Base-by-base conservation (phyloP, 2,329 filamentous ascomycete species). In the Metarhizium humberi region DNA sequence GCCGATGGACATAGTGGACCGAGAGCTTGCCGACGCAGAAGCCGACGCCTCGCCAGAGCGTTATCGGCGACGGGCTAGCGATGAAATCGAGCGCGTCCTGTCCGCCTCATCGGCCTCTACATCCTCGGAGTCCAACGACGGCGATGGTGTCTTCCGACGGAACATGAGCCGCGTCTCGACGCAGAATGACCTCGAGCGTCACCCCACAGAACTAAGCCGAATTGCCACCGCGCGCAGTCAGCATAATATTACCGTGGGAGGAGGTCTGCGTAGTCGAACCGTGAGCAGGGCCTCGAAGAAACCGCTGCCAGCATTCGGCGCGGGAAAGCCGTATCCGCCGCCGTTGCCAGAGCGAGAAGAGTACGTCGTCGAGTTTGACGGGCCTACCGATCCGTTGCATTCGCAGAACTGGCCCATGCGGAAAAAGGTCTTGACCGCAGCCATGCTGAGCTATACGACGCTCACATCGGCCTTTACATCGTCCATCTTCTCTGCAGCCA, bases 311-410 rank as follows among this genome's bases (percentile, higher is more conserved):
- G 70, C 73, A 6, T 89, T 91, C 67, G 88, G 88, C 40, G 82
- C 76, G 54, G 87, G 85, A n/a, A 92, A 90, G 71, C 77, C 84
- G 0, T 90, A 83, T 63, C 88, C 88, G 3, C 87, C 87, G 3
- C 76, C 74, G 0, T 67, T 92, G 46, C 87, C 87, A 2, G 81
- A 84, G 14, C 77, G 79, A 62, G 88, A 92, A 63, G 83, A 88
- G 60, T 92, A 92, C 65, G 87, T 91, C 0, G 88, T 92, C 47
- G 88, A 90, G 69, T 96, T 95, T 65, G 86, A 92, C 62, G 91
- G 90, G 0, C 86, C 84, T 1, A 79, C 91, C 60, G 91, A 96
- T 64, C 90, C 90, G 2, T 66, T 92, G 57, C 90, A 95, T 69
- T 87, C 90, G 1, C 88, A 92, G 72, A 96, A 96, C 68, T 96